Conservation (phyloP, 371 early-diverging fungal genomes). For the Actinomortierella ambigua region DNA sequence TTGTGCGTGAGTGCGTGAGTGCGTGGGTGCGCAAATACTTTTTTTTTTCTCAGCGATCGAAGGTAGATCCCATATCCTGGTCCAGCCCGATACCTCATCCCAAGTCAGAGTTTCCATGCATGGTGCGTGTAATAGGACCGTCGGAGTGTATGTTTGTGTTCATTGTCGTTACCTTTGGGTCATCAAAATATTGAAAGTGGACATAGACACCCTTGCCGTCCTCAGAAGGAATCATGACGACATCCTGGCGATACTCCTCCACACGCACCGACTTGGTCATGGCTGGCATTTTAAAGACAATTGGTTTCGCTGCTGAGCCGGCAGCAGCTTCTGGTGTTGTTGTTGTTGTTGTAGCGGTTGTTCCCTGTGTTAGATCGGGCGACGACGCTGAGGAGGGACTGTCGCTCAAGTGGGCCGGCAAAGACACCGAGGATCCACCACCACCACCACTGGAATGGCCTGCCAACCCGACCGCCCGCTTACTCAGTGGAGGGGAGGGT, state of each 20-base stretch:
- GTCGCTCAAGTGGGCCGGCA: slow-evolving; percentile 23
- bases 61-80: background rate
- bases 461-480: background rate
- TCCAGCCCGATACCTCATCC: background rate
- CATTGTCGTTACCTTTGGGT: slow-evolving; percentile 59
- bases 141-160: background rate
- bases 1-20: too few species aligned
- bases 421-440: slow-evolving; percentile 24
- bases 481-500: slow-evolving; percentile 6
- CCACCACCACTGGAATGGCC: slow-evolving; percentile 5
- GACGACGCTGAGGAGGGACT: slow-evolving; percentile 8
- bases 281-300: slow-evolving; percentile 36
- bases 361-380: too few species aligned
- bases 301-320: too few species aligned
- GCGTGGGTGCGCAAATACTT: too few species aligned
- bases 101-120: too few species aligned
- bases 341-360: too few species aligned
- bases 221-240: slow-evolving; percentile 50
- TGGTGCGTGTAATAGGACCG: too few species aligned
- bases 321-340: too few species aligned
- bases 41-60: background rate
- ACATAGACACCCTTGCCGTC: slow-evolving; percentile 51
- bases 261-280: slow-evolving; percentile 50
- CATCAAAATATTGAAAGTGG: slow-evolving; percentile 60
- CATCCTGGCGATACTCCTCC: slow-evolving; percentile 55